Evolutionary conservation across 2,329 filamentous ascomycete species (phyloP).

Genomic region (Akanthomyces muscarius): DNA sequence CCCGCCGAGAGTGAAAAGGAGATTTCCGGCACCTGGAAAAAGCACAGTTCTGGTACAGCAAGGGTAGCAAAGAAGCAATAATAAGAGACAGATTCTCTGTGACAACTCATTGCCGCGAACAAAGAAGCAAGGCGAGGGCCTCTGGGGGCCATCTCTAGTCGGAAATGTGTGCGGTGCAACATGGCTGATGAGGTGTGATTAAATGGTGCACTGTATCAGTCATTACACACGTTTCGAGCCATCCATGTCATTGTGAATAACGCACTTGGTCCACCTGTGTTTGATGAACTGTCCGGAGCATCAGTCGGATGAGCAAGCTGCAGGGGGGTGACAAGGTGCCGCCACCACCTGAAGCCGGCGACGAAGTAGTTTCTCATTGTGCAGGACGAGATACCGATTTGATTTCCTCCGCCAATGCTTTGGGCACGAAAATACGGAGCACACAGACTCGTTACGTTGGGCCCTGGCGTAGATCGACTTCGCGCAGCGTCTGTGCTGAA

Average conservation of each 20-base stretch:
- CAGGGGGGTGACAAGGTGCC: neutral
- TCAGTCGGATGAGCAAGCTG: neutral
- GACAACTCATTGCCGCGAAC: neutral
- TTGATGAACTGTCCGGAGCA: neutral
- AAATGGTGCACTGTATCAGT: neutral
- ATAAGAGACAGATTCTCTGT: neutral
- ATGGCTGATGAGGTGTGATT: neutral
- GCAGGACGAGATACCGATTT: neutral
- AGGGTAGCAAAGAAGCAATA: neutral
- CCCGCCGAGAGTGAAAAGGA: neutral
- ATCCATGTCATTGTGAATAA: neutral
- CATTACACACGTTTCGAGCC: neutral
- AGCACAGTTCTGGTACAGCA: neutral
- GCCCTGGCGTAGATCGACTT: conserved; percentile 8
- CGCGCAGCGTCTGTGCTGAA: conserved; percentile 9
- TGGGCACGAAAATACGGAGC: neutral
- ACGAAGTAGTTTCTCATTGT: neutral
- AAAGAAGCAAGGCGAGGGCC: neutral
- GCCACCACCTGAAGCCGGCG: neutral
- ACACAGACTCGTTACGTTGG: conserved; percentile 3
- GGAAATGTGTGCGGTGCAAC: neutral
- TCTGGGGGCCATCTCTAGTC: neutral
- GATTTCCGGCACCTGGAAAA: neutral
- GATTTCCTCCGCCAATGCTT: neutral
- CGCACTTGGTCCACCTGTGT: too few species aligned